A percentile compares a stretch with the other conserved stretches of the same genome.
phyloP scores from a whole-genome alignment of 306 rosid species.

The Acacia melanoxylon region DNA sequence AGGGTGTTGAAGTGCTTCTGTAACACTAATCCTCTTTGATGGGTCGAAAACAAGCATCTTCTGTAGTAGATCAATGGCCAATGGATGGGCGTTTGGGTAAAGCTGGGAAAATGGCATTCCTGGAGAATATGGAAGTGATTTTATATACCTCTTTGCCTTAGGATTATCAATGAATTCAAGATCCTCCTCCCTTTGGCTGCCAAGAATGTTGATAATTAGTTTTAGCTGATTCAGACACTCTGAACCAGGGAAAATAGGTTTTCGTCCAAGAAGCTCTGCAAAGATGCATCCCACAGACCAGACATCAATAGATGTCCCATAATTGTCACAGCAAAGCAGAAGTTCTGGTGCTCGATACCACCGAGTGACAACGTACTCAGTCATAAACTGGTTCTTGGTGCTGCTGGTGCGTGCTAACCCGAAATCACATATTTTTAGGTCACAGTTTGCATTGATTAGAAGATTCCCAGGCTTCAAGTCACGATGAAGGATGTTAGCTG shows the following conservation, averaged over 20 bases:
- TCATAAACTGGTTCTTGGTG: constrained; percentile 87
- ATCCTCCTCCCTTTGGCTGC: constrained; percentile 93
- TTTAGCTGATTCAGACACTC: constrained; percentile 91
- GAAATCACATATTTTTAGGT: constrained; percentile 91
- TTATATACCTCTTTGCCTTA: constrained; percentile 76
- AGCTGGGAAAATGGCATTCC: constrained; percentile 66
- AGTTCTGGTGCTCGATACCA: constrained; percentile 98
- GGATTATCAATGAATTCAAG: constrained; percentile 83
- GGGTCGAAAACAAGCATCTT: constrained; percentile 97
- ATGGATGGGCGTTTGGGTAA: constrained; percentile 78
- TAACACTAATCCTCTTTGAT: constrained; percentile 82
- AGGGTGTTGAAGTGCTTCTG: constrained; percentile 88
- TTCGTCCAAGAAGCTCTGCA: constrained; percentile 89
- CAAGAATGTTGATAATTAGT: constrained; percentile 77
- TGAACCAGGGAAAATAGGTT: constrained; percentile 84
- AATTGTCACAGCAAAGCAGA: constrained; percentile 91
- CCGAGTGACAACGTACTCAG: constrained; percentile 94
- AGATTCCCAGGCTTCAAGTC: constrained; percentile 98
- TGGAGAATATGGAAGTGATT: constrained; percentile 57
- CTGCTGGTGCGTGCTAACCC: constrained; percentile 87
- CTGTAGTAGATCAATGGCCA: constrained; percentile 78
- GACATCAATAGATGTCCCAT: constrained; percentile 86
- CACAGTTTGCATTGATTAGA: constrained; percentile 89
- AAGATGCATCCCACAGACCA: constrained; percentile 98
- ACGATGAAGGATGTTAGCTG: constrained; percentile 94